Conservation (phyloP, 2,329 filamentous ascomycete genomes). For the Dactylellina sp. region DNA sequence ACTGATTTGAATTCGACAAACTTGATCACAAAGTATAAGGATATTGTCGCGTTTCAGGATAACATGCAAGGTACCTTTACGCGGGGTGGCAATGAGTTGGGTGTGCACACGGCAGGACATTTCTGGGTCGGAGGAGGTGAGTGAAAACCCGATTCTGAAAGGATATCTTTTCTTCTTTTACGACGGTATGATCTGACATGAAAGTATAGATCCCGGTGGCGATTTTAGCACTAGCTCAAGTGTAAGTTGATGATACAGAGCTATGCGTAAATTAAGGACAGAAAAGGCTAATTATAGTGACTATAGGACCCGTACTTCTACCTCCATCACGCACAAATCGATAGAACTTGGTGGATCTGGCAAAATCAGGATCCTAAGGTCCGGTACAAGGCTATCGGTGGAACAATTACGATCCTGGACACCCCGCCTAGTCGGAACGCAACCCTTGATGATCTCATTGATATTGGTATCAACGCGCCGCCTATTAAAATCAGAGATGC, state of each 20-base stretch:
- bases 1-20: slow-evolving; percentile 46
- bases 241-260: slow-evolving; percentile 7
- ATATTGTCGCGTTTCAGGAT: slow-evolving; percentile 66
- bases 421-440: slow-evolving; percentile 65
- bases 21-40: slow-evolving; percentile 38
- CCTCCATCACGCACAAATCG: slow-evolving; percentile 67
- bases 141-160: background rate
- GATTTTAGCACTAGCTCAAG: slow-evolving; percentile 66
- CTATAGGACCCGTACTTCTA: slow-evolving; percentile 66
- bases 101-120: slow-evolving; percentile 65
- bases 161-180: background rate
- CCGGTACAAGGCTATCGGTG: slow-evolving; percentile 63
- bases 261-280: background rate
- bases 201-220: slow-evolving; percentile 63
- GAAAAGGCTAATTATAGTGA: background rate
- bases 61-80: slow-evolving; percentile 65
- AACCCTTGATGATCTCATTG: slow-evolving; percentile 64
- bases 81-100: slow-evolving; percentile 60
- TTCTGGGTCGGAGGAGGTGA: slow-evolving; percentile 65
- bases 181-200: background rate
- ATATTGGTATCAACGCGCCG: slow-evolving; percentile 61
- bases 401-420: slow-evolving; percentile 66
- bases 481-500: slow-evolving; percentile 62
- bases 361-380: slow-evolving; percentile 66
- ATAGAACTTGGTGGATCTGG: slow-evolving; percentile 68